Conservation (phyloP, 2,329 filamentous ascomycete genomes). For the Dactylellina leptospora region DNA sequence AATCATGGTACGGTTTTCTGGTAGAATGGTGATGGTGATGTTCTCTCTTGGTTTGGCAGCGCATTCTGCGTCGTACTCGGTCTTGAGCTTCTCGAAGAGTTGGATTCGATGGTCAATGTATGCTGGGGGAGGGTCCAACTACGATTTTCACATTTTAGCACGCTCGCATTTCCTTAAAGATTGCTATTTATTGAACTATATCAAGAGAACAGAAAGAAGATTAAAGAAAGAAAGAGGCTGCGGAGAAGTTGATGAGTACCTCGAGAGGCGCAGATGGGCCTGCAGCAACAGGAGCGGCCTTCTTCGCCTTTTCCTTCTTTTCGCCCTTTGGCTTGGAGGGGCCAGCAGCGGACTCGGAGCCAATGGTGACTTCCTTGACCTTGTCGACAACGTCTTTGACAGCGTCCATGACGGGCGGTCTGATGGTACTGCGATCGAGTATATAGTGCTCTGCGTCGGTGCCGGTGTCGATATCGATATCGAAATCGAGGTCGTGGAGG, state of each 20-base stretch:
- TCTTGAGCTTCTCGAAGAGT: conserved; percentile 88
- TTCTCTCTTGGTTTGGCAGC: conserved; percentile 32
- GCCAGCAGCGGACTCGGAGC: conserved; percentile 61
- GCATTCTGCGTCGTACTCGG: conserved; percentile 77
- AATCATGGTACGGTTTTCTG: conserved; percentile 34
- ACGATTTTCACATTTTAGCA: conserved; percentile 19
- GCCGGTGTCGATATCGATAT: not conserved
- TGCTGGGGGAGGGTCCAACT: conserved; percentile 69
- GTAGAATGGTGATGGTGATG: conserved; percentile 48
- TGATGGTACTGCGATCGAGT: not conserved
- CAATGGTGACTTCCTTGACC: conserved; percentile 70
- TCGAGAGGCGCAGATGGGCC: conserved; percentile 61
- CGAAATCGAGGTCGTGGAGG: no score
- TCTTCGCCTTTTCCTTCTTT: conserved; percentile 66
- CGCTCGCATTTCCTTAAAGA: no score
- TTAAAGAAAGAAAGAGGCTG: not conserved
- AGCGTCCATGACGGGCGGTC: conserved; percentile 58
- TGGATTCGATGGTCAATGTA: conserved; percentile 85
- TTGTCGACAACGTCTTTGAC: conserved; percentile 66
- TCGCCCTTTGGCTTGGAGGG: conserved; percentile 62
- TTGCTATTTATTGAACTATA: no score
- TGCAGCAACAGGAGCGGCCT: conserved; percentile 59
- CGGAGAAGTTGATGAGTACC: conserved; percentile 44
- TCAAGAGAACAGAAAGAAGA: not conserved
- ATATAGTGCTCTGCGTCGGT: no score